These are phyloP conservation scores for Apophysomyces ossiformis DNA, from an alignment of 371 early-diverging fungal genomes.

Conservation along the genomic window DNA sequence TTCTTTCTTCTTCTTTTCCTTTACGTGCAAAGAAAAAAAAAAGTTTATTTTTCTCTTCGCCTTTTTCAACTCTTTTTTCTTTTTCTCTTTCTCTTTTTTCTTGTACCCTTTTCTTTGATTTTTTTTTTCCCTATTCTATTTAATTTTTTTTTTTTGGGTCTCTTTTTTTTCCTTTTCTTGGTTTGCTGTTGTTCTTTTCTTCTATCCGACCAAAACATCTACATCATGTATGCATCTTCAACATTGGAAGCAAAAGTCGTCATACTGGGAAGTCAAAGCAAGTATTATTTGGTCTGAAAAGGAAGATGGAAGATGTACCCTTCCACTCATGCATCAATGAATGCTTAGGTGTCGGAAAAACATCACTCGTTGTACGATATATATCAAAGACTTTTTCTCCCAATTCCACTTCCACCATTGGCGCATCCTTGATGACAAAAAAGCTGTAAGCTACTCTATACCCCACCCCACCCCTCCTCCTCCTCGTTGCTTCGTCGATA, in stretches of 20 bases:
- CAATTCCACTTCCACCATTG: slow-evolving; percentile 82
- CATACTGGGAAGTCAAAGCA: slow-evolving; percentile 76
- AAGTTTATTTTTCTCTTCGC: slow-evolving; percentile 1
- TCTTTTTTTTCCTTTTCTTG: not conserved
- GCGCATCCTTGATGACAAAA: slow-evolving; percentile 82
- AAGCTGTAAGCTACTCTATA: slow-evolving; percentile 57
- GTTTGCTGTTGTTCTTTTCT: not conserved
- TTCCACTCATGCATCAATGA: not conserved
- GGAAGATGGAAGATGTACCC: not conserved
- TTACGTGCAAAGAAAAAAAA: slow-evolving; percentile 14
- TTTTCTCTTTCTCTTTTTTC: slow-evolving; percentile 1
- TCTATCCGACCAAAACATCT: slow-evolving; percentile 7
- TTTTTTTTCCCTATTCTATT: not conserved
- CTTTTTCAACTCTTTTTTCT: no score
- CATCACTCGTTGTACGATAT: slow-evolving; percentile 82
- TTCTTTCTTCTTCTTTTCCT: not conserved
- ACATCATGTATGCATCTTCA: slow-evolving; percentile 34
- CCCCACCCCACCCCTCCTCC: not conserved
- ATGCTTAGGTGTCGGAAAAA: slow-evolving; percentile 77
- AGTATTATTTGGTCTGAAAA: slow-evolving; percentile 1
- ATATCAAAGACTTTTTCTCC: slow-evolving; percentile 79
- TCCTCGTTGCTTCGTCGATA: slow-evolving; percentile 9
- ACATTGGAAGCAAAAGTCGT: slow-evolving; percentile 79
- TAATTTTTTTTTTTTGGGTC: no score
- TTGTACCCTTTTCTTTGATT: slow-evolving; percentile 9